Conservation (phyloP, 108 stramenopile species). For the Pseudonitzschia multiseries region DNA sequence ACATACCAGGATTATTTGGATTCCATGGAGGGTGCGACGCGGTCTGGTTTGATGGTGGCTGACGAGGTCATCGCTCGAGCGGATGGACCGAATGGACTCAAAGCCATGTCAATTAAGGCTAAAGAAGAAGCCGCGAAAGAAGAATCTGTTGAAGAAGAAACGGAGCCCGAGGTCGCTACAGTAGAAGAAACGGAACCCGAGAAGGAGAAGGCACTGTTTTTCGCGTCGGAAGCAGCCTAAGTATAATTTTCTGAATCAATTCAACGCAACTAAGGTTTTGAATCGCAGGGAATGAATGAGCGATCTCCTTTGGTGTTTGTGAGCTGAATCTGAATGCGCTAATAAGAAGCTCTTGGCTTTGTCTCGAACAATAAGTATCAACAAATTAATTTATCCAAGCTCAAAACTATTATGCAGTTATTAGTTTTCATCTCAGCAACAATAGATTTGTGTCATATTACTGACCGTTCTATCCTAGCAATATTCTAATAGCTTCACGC, state of each 20-base stretch:
- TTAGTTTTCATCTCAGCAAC: too few species aligned
- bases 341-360: too few species aligned
- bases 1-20: conserved; percentile 97
- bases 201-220: conserved; percentile 14
- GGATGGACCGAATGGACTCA: conserved; percentile 73
- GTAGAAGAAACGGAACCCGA: background rate
- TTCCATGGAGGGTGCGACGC: conserved; percentile 97
- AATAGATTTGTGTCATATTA: too few species aligned
- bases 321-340: too few species aligned
- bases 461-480: too few species aligned
- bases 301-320: too few species aligned
- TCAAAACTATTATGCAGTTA: too few species aligned
- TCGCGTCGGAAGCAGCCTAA: conserved; percentile 9
- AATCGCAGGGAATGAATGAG: too few species aligned
- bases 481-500: too few species aligned
- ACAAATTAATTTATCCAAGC: too few species aligned
- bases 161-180: background rate
- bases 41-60: conserved; percentile 91
- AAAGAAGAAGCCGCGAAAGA: background rate
- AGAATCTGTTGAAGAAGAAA: conserved; percentile 2
- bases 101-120: conserved; percentile 27
- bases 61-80: conserved; percentile 92
- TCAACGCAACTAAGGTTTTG: too few species aligned
- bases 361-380: too few species aligned
- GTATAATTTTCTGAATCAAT: background rate